Base-by-base conservation (phyloP, 2,329 filamentous ascomycete species). In the Xenoacremonium recifei region DNA sequence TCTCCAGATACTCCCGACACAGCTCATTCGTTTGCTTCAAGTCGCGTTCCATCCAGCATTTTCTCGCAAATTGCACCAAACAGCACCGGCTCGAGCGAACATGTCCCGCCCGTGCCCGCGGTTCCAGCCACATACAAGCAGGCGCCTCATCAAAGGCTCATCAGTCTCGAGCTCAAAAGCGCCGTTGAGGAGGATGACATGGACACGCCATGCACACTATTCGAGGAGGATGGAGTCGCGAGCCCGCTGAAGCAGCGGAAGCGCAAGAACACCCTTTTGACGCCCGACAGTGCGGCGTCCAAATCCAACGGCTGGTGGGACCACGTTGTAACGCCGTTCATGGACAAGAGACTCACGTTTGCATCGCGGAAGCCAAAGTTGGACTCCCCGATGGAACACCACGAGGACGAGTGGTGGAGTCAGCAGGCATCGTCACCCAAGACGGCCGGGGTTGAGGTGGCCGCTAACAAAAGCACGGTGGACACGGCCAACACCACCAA, bases 251-350 rank as follows among this genome's bases (percentile, higher is more conserved):
- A 67, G 44, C 68, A 68, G 5, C 12, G 7, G n/a, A 70, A 64
- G 41, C 57, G 63, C 12, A 70, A 67, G 38, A 63, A 60, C 6
- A 55, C 62, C 7, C 58, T 61, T 35, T 36, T 68, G 50, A 64
- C 68, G 31, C 62, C 72, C 33, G 63, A 72, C 35, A 79, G 76
- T 30, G 79, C 77, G 20, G 75, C 71, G 31, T 75, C 78, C 10
- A 75, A 73, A 41, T 84, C 83, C 19, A 73, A 75, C 45, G 86
- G 86, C 16, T 90, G 86, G 85, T 90, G 86, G 86, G 87, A 88
- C 54, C 75, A 87, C 50, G 80, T 90, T 41, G 83, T 78, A 6
- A 87, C 85, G 1, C 86, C 86, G 0, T 89, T 89, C 55, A 54
- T 65, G 13, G 71, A 76, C 55, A 73, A 52, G 55, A 64, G 52